Base-by-base conservation (phyloP, 345 rosid species). In the Eucalyptus marginata region DNA sequence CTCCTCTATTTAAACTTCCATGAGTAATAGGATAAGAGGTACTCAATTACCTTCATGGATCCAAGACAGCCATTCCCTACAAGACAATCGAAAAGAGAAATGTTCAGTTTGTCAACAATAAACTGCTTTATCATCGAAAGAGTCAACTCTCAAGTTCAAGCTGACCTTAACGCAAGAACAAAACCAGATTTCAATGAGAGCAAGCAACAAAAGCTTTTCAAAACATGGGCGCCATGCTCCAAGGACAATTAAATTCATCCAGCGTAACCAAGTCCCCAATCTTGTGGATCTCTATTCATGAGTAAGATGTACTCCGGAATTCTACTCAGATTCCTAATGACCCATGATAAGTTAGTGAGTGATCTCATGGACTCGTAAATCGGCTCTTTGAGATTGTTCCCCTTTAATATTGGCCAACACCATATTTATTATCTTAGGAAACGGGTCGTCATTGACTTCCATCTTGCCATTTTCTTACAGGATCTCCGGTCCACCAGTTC, bases 41-140 rank as follows among this genome's bases (percentile, higher is more conserved):
- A 62, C 68, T 71, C 66, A 36, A 40, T n/a, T 93, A 96, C 99
- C 99, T 97, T 98, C 47, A 97, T 92, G 89, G 99, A 97, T 91
- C 99, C 99, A 87, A 98, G 86, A 98, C 99, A 1, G 99, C 98
- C 98, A 98, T 97, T 80, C 99, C 99, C 99, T 96, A 88, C 33
- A 93, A 89, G 40, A 33, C 87, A 85, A 66, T 86, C 6, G 86
- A 83, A 9, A 50, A 84, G 49, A 44, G 46, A n/a, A 64, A 64
- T 64, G 56, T 54, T n/a, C 56, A 54, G 27, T 64, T 40, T 43
- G 15, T 76, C 80, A 87, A 59, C 33, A 87, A 58, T 58, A 56
- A 56, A 87, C 59, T 27, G 46, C 17, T 56, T 22, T 56, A 56
- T 56, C 62, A 56, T 56, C 3, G 1, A 56, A 56, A 56, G 13